These are phyloP conservation scores for Wickerhamiella occidentalis DNA, from an alignment of 805 yeast species.

Conservation along the genomic window DNA sequence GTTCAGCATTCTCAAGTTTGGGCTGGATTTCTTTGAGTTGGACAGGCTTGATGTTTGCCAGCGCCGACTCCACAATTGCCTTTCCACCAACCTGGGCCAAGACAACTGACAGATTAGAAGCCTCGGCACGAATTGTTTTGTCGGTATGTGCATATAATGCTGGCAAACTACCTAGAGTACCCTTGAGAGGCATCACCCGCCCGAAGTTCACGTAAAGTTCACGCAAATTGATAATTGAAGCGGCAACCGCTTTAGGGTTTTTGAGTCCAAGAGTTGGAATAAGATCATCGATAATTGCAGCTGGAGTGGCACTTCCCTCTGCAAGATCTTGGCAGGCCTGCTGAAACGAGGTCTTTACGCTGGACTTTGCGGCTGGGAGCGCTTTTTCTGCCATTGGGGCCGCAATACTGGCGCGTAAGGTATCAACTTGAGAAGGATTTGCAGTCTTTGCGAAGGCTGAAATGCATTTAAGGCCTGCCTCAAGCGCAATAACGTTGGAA, in stretches of 20 bases:
- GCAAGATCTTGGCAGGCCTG: constrained; percentile 52
- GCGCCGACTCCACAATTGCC: constrained; percentile 41
- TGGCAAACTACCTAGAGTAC: constrained; percentile 45
- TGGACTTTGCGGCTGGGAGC: constrained; percentile 57
- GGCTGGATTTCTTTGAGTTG: constrained; percentile 75
- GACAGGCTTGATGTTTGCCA: constrained; percentile 61
- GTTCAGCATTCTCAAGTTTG: constrained; percentile 45
- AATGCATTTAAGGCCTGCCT: constrained; percentile 54
- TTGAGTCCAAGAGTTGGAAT: constrained; percentile 46
- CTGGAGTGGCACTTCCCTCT: constrained; percentile 53
- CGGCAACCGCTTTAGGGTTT: constrained; percentile 68
- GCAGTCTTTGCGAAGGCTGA: constrained; percentile 45
- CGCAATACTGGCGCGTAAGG: constrained; percentile 21
- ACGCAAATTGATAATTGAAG: constrained; percentile 44
- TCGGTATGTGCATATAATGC: constrained; percentile 78
- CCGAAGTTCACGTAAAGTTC: constrained; percentile 53
- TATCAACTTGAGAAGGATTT: constrained; percentile 35
- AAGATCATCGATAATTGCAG: constrained; percentile 44
- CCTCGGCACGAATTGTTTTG: constrained; percentile 68
- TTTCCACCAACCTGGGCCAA: constrained; percentile 65
- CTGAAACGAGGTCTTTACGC: constrained; percentile 53
- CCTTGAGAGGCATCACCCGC: constrained; percentile 43
- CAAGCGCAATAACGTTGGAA: constrained; percentile 84
- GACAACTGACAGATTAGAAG: constrained; percentile 55
- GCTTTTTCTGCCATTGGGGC: constrained; percentile 65